Evolutionary conservation across 306 rosid species (phyloP).

Genomic region (Cicer yamashitae): DNA sequence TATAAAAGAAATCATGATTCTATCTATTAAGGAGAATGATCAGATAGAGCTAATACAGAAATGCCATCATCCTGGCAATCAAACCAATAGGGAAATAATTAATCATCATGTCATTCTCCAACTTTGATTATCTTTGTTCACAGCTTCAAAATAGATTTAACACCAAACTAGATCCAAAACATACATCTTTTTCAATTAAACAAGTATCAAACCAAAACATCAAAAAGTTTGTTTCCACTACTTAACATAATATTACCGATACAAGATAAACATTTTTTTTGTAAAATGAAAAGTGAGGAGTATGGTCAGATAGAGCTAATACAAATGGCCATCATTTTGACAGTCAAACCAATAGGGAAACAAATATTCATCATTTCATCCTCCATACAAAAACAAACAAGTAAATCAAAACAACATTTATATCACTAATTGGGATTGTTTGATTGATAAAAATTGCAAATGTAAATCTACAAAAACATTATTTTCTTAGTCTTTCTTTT

Average conservation of each 20-base stretch:
- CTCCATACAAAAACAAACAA: constrained; percentile 30
- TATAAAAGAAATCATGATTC: not conserved
- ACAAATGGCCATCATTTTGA: constrained; percentile 53
- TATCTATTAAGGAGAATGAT: constrained; percentile 42
- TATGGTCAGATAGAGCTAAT: constrained; percentile 60
- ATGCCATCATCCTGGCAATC: constrained; percentile 56
- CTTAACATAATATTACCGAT: no score
- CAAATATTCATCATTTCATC: constrained; percentile 43
- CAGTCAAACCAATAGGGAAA: constrained; percentile 59
- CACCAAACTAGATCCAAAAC: not conserved
- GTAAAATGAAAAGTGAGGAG: not conserved
- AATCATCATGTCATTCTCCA: constrained; percentile 52
- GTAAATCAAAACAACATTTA: not conserved
- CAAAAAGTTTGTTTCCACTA: no score
- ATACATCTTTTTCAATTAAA: no score
- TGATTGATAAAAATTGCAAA: not conserved
- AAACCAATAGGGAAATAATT: constrained; percentile 56
- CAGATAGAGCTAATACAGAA: constrained; percentile 58
- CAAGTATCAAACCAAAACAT: no score
- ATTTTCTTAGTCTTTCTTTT: no score
- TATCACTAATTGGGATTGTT: not conserved
- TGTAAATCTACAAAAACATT: not conserved
- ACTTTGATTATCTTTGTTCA: not conserved
- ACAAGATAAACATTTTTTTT: no score
- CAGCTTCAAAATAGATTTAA: not conserved